These are phyloP conservation scores for Xylaria sp. DNA, from an alignment of 2,329 filamentous ascomycete species.

Conservation along the genomic window DNA sequence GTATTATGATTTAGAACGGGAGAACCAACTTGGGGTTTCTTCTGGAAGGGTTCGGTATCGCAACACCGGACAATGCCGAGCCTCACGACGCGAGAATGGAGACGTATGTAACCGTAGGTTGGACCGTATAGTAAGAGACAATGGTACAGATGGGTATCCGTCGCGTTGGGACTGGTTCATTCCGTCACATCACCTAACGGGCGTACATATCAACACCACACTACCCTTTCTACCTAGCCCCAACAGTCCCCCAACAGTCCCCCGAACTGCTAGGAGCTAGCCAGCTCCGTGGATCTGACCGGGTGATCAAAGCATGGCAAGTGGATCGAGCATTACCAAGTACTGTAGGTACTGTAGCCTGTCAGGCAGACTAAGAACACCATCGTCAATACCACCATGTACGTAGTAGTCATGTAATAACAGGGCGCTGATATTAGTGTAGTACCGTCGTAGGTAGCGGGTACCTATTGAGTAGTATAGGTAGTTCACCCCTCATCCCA, in stretches of 20 bases:
- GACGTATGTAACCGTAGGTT: conserved; percentile 30
- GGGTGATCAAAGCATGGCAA: conserved; percentile 42
- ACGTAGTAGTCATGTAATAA: conserved; percentile 5
- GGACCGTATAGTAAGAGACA: conserved; percentile 23
- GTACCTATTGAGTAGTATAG: background rate
- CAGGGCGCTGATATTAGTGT: conserved; percentile 1
- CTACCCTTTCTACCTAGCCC: conserved; percentile 26
- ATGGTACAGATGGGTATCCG: conserved; percentile 41
- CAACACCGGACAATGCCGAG: conserved; percentile 20
- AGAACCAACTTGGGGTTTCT: background rate
- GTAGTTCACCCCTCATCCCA: background rate
- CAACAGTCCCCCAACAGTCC: background rate
- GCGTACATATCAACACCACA: too few species aligned
- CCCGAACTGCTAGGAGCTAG: background rate
- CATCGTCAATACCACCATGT: background rate
- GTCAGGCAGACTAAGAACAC: conserved; percentile 38
- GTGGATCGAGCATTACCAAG: conserved; percentile 44
- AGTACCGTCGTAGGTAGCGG: conserved; percentile 1
- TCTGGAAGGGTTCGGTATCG: conserved; percentile 32
- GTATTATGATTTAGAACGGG: background rate
- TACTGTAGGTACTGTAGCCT: conserved; percentile 21
- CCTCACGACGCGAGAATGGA: conserved; percentile 18
- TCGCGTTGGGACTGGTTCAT: conserved; percentile 44
- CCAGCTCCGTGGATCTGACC: conserved; percentile 14
- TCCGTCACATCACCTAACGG: conserved; percentile 36